These are phyloP conservation scores for Drosera spatulata DNA, from an alignment of 179 eudicot species.

Conservation along the genomic window DNA sequence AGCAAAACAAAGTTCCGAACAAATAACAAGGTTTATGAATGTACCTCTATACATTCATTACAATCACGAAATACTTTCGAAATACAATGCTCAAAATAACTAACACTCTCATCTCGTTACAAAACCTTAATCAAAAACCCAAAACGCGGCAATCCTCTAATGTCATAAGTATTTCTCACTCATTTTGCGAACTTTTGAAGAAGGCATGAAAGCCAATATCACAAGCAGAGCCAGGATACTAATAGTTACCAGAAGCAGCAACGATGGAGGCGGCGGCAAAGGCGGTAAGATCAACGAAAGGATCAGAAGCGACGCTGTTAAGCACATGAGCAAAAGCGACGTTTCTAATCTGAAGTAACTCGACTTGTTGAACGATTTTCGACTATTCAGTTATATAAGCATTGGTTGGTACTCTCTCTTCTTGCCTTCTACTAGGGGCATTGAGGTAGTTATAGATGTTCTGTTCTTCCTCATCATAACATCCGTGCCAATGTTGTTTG, in stretches of 20 bases:
- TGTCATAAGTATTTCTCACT: too few relatives aligned
- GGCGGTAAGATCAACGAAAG: constrained; percentile 75
- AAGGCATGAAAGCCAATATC: constrained; percentile 75
- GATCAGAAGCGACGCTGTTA: constrained; percentile 59
- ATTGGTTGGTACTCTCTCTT: constrained; percentile 13
- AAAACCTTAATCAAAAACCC: too few relatives aligned
- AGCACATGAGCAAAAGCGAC: constrained; percentile 38
- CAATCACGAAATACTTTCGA: too few relatives aligned
- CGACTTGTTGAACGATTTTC: constrained; percentile 12
- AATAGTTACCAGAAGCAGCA: constrained; percentile 67
- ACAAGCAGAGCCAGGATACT: constrained; percentile 51
- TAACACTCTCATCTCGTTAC: too few relatives aligned
- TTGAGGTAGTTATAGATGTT: neutral
- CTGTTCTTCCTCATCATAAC: constrained; percentile 8
- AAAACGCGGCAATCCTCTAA: too few relatives aligned
- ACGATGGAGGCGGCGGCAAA: constrained; percentile 79
- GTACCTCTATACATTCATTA: too few relatives aligned
- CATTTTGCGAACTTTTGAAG: neutral
- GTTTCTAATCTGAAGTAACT: constrained; percentile 62
- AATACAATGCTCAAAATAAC: too few relatives aligned
- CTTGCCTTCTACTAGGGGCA: constrained; percentile 3
- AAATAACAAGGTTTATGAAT: too few relatives aligned
- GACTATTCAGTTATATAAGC: constrained; percentile 17
- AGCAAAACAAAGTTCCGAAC: too few relatives aligned
- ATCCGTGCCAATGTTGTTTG: constrained; percentile 13